Base-by-base conservation (phyloP, 129 eudicot species). In the Arctium minus region DNA sequence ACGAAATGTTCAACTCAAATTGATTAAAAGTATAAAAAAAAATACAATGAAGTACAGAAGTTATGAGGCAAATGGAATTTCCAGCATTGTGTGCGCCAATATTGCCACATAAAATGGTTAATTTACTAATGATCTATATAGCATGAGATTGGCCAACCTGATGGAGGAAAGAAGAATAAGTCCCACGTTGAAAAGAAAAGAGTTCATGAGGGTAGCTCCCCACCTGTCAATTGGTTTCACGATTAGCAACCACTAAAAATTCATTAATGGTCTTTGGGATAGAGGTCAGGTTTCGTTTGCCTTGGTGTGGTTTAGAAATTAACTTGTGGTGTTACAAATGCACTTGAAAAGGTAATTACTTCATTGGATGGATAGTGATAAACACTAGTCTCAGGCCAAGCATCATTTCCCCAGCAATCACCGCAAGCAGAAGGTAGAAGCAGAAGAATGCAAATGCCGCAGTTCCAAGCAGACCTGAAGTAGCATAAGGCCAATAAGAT, bases 201-300 rank as follows among this genome's bases (percentile, higher is more conserved):
- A 92, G 79, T 92, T 92, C 99, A 96, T 96, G 81, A 96, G 98
- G 40, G 99, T 96, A 81, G 94, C 99, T 84, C 97, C 97, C 97
- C 97, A 92, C 86, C 94, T 92, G 84, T 38, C 73, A 83, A 13
- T 86, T 1, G 31, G 15, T 15, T 80, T 35, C 32, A 62, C 69
- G 70, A 73, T n/a, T 22, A 69, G 72, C 15, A 75, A 40, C 12
- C 4, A 64, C 32, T 11, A 36, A 29, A 70, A 80, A 72, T n/a
- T 15, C 33, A 11, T 6, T 44, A n/a, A 27, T n/a, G 38, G 29
- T 4, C 37, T 37, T 37, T 37, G 37, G 37, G 37, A 35, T 1
- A 35, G 2, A 1, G 33, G 38, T 31, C 2, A 32, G 13, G 17
- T 33, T 42, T 9, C 33, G 65, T 56, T 30, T 44, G 27, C 27